These are phyloP conservation scores for Leccinum huronense DNA, from an alignment of 1,284 basidiomycete species.

Conservation along the genomic window DNA sequence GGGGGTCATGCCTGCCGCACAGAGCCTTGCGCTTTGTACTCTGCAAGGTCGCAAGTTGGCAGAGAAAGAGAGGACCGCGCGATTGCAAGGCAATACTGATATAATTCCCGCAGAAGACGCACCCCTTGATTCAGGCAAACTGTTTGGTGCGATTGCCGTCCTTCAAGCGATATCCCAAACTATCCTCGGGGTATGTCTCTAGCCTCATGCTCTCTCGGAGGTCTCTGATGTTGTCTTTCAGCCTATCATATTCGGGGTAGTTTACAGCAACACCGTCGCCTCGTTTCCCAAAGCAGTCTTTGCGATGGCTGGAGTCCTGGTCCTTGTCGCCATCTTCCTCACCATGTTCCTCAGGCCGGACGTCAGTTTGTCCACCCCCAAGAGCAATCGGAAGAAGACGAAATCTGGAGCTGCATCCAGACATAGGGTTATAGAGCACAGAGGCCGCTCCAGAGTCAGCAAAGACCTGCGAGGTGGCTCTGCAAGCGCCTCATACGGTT, in stretches of 20 bases:
- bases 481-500: constrained; percentile 22
- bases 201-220: constrained; percentile 2
- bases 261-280: constrained; percentile 67
- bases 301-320: constrained; percentile 49
- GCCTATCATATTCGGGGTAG: constrained; percentile 68
- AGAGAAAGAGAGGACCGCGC: constrained; percentile 28
- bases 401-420: constrained; percentile 1
- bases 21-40: constrained; percentile 70
- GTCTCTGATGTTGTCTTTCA: constrained; percentile 30
- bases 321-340: constrained; percentile 47
- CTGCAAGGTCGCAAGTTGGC: constrained; percentile 53
- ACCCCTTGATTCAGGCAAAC: constrained; percentile 46
- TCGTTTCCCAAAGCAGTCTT: constrained; percentile 68
- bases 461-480: constrained; percentile 48
- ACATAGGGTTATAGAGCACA: constrained; percentile 34
- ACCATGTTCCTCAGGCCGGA: constrained; percentile 52
- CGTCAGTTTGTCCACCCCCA: constrained; percentile 24
- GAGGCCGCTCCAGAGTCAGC: constrained; percentile 55
- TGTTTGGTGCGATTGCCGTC: constrained; percentile 69
- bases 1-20: constrained; percentile 61
- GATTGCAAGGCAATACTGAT: constrained; percentile 11
- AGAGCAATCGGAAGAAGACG: constrained; percentile 13
- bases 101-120: constrained; percentile 20
- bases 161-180: constrained; percentile 64
- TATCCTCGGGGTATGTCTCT: constrained; percentile 59